Evolutionary conservation across 129 eudicot genomes (phyloP).

Genomic region (Chrysanthemum lavandulifolium): DNA sequence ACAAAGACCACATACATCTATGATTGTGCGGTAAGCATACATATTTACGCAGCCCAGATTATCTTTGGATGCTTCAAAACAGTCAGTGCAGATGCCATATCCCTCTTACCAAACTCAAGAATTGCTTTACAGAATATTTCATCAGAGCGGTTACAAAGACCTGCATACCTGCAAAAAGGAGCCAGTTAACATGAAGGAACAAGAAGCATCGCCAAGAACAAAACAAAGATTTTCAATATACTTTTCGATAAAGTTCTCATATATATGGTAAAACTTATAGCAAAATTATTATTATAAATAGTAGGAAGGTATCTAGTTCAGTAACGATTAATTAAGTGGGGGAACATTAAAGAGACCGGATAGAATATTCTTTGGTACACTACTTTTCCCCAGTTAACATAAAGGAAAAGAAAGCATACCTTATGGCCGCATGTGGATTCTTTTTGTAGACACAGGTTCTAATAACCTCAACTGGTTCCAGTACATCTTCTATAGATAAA

Average conservation of each 20-base stretch:
- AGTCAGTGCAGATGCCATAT: slow-evolving; percentile 64
- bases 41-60: slow-evolving; percentile 59
- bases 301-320: slow-evolving; percentile 6
- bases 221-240: slow-evolving; percentile 5
- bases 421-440: slow-evolving; percentile 58
- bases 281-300: background rate
- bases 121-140: slow-evolving; percentile 57
- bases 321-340: slow-evolving; percentile 5
- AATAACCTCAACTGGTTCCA: slow-evolving; percentile 65
- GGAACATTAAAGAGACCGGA: background rate
- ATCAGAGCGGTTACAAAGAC: slow-evolving; percentile 46
- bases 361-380: background rate
- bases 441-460: slow-evolving; percentile 54
- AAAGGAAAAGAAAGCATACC: slow-evolving; percentile 39
- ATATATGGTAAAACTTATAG: background rate
- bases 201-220: background rate
- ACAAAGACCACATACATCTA: slow-evolving; percentile 97
- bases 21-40: slow-evolving; percentile 82
- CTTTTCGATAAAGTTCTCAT: background rate
- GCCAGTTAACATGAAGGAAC: background rate
- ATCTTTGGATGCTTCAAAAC: slow-evolving; percentile 76
- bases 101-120: slow-evolving; percentile 87
- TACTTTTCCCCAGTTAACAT: slow-evolving; percentile 1
- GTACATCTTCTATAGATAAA: slow-evolving; percentile 41
- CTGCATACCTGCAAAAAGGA: slow-evolving; percentile 60